Evolutionary conservation across 2,329 filamentous ascomycete species (phyloP).

Genomic region (Phialemonium atrogriseum): DNA sequence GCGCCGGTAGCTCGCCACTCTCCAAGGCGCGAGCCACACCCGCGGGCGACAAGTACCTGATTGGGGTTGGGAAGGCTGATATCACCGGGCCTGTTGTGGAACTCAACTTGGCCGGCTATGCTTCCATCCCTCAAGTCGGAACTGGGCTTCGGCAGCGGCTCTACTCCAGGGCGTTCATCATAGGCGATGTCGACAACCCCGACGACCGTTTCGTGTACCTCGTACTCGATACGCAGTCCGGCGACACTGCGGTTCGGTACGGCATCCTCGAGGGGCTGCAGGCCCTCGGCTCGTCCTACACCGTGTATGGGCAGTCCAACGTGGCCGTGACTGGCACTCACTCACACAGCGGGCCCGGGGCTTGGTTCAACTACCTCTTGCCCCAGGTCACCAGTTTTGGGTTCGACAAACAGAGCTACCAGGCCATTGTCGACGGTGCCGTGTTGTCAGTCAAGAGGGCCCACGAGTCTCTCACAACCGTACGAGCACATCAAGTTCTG

Average conservation of each 20-base stretch:
- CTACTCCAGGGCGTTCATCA: slow-evolving; percentile 79
- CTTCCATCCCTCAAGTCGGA: slow-evolving; percentile 69
- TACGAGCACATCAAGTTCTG: no score
- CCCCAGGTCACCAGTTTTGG: slow-evolving; percentile 83
- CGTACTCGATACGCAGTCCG: slow-evolving; percentile 76
- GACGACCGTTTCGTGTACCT: slow-evolving; percentile 74
- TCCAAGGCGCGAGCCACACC: slow-evolving; percentile 9
- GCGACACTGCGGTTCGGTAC: slow-evolving; percentile 79
- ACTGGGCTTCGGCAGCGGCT: slow-evolving; percentile 76
- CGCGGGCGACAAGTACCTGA: slow-evolving; percentile 33
- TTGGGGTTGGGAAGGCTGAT: slow-evolving; percentile 46
- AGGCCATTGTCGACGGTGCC: slow-evolving; percentile 78
- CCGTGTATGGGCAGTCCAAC: slow-evolving; percentile 68
- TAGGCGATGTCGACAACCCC: slow-evolving; percentile 58
- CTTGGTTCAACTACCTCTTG: slow-evolving; percentile 86
- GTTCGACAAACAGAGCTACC: slow-evolving; percentile 78
- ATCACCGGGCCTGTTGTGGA: slow-evolving; percentile 71
- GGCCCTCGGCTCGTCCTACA: slow-evolving; percentile 61
- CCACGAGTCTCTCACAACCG: slow-evolving; percentile 56
- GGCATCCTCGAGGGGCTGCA: slow-evolving; percentile 69
- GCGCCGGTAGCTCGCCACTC: slow-evolving; percentile 10
- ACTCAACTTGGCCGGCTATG: slow-evolving; percentile 86
- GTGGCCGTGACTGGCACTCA: slow-evolving; percentile 88
- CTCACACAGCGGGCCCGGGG: slow-evolving; percentile 81
- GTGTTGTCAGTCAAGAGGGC: slow-evolving; percentile 71